These are phyloP conservation scores for Lactarius sp. DNA, from an alignment of 768 basidiomycete genomes.

Conservation along the genomic window DNA sequence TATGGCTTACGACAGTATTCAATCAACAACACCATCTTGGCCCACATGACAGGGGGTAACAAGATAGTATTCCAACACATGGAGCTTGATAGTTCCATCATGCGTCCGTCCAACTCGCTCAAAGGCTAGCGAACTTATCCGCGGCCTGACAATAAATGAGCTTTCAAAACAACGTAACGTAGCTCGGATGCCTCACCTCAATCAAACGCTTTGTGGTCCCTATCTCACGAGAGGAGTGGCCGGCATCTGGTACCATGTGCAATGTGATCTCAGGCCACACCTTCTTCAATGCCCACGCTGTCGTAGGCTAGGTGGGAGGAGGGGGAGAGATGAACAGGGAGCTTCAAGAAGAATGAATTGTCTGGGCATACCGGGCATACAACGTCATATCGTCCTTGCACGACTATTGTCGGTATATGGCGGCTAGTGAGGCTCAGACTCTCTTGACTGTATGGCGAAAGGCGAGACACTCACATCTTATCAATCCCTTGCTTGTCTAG, in stretches of 20 bases:
- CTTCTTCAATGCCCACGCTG: conserved; percentile 78
- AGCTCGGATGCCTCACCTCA: conserved; percentile 43
- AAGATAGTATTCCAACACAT: background rate
- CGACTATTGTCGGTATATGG: conserved; percentile 75
- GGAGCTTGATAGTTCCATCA: background rate
- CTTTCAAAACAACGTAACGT: background rate
- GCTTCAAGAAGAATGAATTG: conserved; percentile 25
- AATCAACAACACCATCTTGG: background rate
- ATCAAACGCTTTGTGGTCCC: conserved; percentile 67
- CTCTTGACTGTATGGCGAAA: background rate
- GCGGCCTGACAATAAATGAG: conserved; percentile 36
- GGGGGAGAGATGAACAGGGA: background rate
- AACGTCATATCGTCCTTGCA: conserved; percentile 87
- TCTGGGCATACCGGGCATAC: conserved; percentile 63
- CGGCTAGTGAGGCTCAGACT: conserved; percentile 47
- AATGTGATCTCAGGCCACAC: conserved; percentile 77
- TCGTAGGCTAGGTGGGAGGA: conserved; percentile 53
- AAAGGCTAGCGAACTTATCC: conserved; percentile 41
- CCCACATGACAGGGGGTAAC: background rate
- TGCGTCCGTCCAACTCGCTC: background rate
- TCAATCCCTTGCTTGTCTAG: conserved; percentile 79
- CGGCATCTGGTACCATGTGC: conserved; percentile 77
- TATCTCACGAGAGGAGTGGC: conserved; percentile 76
- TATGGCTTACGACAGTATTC: background rate
- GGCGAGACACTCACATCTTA: conserved; percentile 57